Conservation (phyloP, 1,284 basidiomycete species). For the Moesziomyces globuligerus region DNA sequence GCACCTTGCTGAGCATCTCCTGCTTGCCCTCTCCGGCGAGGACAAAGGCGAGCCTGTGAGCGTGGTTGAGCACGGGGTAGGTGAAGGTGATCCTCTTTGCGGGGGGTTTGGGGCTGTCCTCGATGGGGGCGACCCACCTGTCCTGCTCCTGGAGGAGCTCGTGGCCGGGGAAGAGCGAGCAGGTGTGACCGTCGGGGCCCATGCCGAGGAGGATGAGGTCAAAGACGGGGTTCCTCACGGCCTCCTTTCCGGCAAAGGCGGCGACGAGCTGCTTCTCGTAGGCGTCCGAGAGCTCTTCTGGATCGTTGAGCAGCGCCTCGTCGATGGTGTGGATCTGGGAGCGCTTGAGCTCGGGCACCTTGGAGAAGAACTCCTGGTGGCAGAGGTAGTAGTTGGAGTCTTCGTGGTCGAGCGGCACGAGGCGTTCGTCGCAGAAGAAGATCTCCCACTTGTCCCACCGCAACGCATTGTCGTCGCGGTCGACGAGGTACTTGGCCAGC, state of each 20-base stretch:
- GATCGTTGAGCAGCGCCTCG: conserved; percentile 73
- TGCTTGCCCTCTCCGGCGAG: conserved; percentile 84
- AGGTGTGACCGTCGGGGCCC: conserved; percentile 87
- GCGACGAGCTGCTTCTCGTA: conserved; percentile 91
- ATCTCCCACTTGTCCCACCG: conserved; percentile 99
- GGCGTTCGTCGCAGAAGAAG: conserved; percentile 96
- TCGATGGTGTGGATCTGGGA: conserved; percentile 89
- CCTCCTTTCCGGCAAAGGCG: conserved; percentile 74
- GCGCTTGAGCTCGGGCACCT: conserved; percentile 79
- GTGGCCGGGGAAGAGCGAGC: conserved; percentile 93
- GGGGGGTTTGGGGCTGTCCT: conserved; percentile 95
- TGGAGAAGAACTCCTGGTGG: conserved; percentile 80
- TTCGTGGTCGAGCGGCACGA: conserved; percentile 88
- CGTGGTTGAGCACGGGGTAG: conserved; percentile 69
- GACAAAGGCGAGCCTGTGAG: conserved; percentile 85
- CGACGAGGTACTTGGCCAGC: conserved; percentile 78
- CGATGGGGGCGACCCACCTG: conserved; percentile 92
- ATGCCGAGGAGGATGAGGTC: conserved; percentile 67
- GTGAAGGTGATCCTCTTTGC: conserved; percentile 76
- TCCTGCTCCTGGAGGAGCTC: conserved; percentile 83
- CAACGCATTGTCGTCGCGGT: conserved; percentile 73
- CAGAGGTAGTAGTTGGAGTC: conserved; percentile 91
- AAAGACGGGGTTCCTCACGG: conserved; percentile 65
- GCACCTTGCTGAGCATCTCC: conserved; percentile 77
- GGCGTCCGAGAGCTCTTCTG: conserved; percentile 85